phyloP scores from a whole-genome alignment of 768 basidiomycete genomes.

The Boletus sensibilis region DNA sequence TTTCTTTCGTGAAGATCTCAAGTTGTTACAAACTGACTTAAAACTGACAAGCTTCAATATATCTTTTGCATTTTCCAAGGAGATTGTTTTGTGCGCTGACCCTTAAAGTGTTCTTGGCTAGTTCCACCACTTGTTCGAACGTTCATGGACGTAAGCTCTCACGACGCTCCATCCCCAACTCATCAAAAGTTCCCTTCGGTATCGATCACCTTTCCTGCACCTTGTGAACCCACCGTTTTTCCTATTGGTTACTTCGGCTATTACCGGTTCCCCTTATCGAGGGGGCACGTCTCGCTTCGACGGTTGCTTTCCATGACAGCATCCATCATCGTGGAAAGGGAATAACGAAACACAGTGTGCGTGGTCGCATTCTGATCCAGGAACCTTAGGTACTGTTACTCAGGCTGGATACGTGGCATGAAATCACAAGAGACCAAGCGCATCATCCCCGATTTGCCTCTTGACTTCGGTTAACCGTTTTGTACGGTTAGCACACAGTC shows the following conservation, averaged over 20 bases:
- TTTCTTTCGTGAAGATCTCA: neutral
- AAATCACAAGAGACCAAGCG: neutral
- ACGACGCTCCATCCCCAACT: neutral
- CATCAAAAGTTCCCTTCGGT: neutral
- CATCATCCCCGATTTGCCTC: neutral
- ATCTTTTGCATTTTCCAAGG: neutral
- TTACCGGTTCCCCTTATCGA: neutral
- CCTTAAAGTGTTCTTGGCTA: neutral
- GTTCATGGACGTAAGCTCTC: neutral
- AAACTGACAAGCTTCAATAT: neutral
- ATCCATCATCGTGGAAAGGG: constrained; percentile 10
- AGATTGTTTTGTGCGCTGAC: neutral
- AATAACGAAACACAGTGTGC: neutral
- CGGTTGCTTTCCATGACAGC: neutral
- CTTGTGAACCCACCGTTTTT: neutral
- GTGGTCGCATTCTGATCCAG: neutral
- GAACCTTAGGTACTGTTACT: constrained; percentile 1
- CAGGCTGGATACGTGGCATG: neutral
- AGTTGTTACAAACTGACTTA: too few relatives aligned
- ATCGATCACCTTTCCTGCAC: neutral
- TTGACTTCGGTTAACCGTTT: neutral
- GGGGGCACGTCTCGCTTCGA: neutral
- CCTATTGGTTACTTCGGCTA: neutral
- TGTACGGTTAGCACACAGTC: neutral
- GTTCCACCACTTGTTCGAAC: neutral